Percentiles rank a stretch among this genome's conserved stretches.
phyloP scores from a whole-genome alignment of 495 filamentous ascomycete genomes.

The Xeromyces bisporus region DNA sequence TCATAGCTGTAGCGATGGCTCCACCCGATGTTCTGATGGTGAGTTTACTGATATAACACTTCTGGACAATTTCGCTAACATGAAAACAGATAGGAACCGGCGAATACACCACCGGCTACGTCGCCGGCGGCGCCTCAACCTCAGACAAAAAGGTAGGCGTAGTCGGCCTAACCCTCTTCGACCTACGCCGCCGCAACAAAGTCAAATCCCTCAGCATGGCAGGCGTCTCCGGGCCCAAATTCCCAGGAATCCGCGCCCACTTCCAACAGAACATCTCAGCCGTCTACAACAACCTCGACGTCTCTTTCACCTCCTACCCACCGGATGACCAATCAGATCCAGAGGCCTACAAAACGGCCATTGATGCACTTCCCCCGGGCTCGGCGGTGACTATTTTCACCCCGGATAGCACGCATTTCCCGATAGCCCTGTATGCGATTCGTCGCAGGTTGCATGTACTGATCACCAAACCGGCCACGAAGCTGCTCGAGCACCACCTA shows the following conservation, averaged over 20 bases:
- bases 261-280: constrained; percentile 74
- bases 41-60: no score
- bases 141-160: constrained; percentile 92
- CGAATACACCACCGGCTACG: constrained; percentile 89
- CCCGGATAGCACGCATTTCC: constrained; percentile 82
- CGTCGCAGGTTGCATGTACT: constrained; percentile 73
- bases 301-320: constrained; percentile 67
- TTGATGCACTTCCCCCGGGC: constrained; percentile 65
- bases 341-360: constrained; percentile 76
- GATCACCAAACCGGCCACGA: constrained; percentile 90
- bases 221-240: constrained; percentile 74
- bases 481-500: constrained; percentile 63
- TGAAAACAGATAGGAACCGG: constrained; percentile 60
- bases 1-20: constrained; percentile 39
- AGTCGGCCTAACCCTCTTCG: constrained; percentile 78
- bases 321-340: constrained; percentile 53
- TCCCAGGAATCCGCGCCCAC: constrained; percentile 77
- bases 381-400: constrained; percentile 96
- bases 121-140: constrained; percentile 55
- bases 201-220: constrained; percentile 80
- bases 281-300: constrained; percentile 76
- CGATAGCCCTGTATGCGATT: constrained; percentile 89
- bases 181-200: constrained; percentile 73
- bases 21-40: constrained; percentile 84
- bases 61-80: not conserved